A percentile compares a stretch with the other conserved stretches of the same genome.
Conservation (phyloP, 148 eudicot genomes). For the Chenopodium formosanum region DNA sequence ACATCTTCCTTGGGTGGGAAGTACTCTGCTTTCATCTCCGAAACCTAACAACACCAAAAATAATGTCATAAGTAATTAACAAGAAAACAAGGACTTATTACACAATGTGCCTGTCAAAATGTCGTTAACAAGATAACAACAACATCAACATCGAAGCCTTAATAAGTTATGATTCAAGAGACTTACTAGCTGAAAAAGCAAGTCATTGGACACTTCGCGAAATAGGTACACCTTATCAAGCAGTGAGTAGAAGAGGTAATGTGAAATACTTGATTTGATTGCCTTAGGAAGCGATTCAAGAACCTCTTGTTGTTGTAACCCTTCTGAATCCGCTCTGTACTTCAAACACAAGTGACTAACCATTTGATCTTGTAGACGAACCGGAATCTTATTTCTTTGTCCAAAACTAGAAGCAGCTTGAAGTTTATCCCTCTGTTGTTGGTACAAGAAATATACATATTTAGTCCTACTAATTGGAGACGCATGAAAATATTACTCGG, state of each 20-base stretch:
- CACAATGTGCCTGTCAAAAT: no score
- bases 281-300: constrained; percentile 84
- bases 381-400: constrained; percentile 60
- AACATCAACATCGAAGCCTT: no score
- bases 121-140: no score
- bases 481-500: not conserved
- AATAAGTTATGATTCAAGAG: not conserved
- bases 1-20: constrained; percentile 90
- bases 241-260: constrained; percentile 58
- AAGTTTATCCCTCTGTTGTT: constrained; percentile 68
- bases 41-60: constrained; percentile 37
- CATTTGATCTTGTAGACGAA: constrained; percentile 79
- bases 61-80: not conserved
- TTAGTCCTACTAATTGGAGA: no score
- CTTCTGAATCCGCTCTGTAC: constrained; percentile 80
- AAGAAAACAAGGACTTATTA: not conserved
- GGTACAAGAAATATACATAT: not conserved
- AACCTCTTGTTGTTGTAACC: constrained; percentile 75
- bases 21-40: constrained; percentile 95
- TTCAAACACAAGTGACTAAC: constrained; percentile 74
- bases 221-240: constrained; percentile 77
- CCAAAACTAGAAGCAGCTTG: constrained; percentile 83
- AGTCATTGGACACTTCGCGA: constrained; percentile 72
- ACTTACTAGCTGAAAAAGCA: constrained; percentile 82
- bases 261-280: constrained; percentile 68